Base-by-base conservation (phyloP, 139 green algal genomes). In the Monoraphidium neglectum region DNA sequence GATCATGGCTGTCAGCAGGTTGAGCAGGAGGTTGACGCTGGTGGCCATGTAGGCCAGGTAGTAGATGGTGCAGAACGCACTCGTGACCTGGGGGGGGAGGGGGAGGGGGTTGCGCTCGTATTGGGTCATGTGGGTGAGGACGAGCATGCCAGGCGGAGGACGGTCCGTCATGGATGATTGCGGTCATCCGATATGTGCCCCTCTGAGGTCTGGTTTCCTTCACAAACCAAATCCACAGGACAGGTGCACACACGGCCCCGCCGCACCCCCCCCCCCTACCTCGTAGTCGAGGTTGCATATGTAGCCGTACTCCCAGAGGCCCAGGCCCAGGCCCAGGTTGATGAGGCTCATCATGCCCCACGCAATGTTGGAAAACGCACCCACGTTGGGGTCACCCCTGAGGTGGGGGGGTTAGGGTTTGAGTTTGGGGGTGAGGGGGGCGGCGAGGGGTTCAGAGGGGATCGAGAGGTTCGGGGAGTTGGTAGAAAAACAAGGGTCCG, bases 41-140 rank as follows among this genome's bases (percentile, higher is more conserved):
- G 80, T 60, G 12, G 46, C 77, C n/a, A 90, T 53, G 72, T 90
- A 90, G 38, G 81, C 23, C 21, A 90, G 32, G 54, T 86, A 90
- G 69, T 84, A 84, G 33, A 84, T 76, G 28, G 80, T 87, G 59
- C 76, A 83, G 40, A 88, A 77, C 23, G 74, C 86, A 0, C 63
- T 73, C 18, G 79, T 85, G 28, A 82, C 72, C 26, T n/a, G n/a
- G n/a, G n/a, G n/a, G n/a, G n/a, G n/a, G 72, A 47, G 60, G 66
- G 0, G 40, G 51, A 46, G 66, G 56, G 26, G n/a, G n/a, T n/a
- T n/a, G n/a, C n/a, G n/a, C n/a, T n/a, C n/a, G n/a, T n/a, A n/a
- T n/a, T n/a, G n/a, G n/a, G n/a, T n/a, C n/a, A n/a, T n/a, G n/a
- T n/a, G n/a, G n/a, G n/a, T n/a, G n/a, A n/a, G n/a, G n/a, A n/a